Base-by-base conservation (phyloP, 768 basidiomycete genomes). In the Kwoniella botswanensis region DNA sequence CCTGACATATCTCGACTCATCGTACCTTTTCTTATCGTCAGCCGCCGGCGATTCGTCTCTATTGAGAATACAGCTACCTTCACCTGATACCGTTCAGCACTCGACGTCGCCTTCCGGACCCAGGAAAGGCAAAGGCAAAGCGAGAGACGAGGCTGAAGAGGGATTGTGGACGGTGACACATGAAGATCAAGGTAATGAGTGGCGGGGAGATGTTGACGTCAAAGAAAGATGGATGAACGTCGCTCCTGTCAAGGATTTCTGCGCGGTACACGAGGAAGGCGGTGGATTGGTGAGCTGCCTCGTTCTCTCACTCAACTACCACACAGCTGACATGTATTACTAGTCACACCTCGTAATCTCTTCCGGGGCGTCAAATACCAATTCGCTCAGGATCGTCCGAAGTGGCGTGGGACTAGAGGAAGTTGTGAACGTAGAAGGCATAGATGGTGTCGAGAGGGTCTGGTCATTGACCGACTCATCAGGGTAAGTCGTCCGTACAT, bases 161-260 rank as follows among this genome's bases (percentile, higher is more conserved):
- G 67, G 54, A 0, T 43, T 24, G 53, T 74, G 71, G 70, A 29
- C 58, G 7, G 62, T 73, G 12, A 55, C 60, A n/a, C 42, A 66
- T 42, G 71, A 61, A 18, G 50, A 76, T 11, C 57, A 69, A 17
- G 66, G 66, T 18, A 57, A 63, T 11, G 58, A 58, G 26, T 67
- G 56, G 56, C 42, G 65, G 3, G 75, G 70, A 3, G 43, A 35
- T 26, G 54, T 56, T 0, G 67, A 74, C 15, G 54, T 78, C 26
- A 67, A 74, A 59, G 81, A 81, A 56, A 68, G 73, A 21, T 81
- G 79, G 81, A 75, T 76, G 71, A 83, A 83, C 63, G 52, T 83
- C 1, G 81, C 78, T 11, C 82, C 82, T n/a, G 74, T 83, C 22
- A 79, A 79, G 50, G 82, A 83, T 57, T 80, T 83, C 63, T 76